These are phyloP conservation scores for Diversispora epigaea DNA, from an alignment of 192 early-diverging fungal genomes.

Conservation along the genomic window DNA sequence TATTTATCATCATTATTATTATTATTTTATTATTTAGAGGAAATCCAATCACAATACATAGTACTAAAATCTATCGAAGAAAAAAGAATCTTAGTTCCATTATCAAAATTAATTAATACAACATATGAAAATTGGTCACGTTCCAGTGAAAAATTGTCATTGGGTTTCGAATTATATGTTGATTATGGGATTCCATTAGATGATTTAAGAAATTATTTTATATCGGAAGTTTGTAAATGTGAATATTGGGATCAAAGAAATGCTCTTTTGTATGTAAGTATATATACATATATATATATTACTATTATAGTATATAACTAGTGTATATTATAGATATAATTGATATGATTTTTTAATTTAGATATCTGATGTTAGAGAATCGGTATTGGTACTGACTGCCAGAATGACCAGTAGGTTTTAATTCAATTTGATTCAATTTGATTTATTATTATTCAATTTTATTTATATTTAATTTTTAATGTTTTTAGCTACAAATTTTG, in stretches of 20 bases:
- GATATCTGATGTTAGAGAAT: no score
- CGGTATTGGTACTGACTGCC: not conserved
- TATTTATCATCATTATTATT: not conserved
- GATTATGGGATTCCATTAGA: conserved; percentile 29
- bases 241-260: conserved; percentile 26
- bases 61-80: conserved; percentile 42
- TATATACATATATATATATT: not conserved
- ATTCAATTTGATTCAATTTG: no score
- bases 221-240: not conserved
- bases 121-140: conserved; percentile 23
- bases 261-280: not conserved
- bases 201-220: conserved; percentile 17
- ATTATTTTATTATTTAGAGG: conserved; percentile 26
- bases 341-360: no score
- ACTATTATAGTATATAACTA: no score
- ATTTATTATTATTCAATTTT: not conserved
- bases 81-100: conserved; percentile 40
- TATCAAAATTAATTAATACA: conserved; percentile 26
- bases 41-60: conserved; percentile 46
- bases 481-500: not conserved
- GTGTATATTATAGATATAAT: no score
- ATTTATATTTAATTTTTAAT: not conserved
- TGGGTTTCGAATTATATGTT: conserved; percentile 15
- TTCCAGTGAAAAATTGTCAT: not conserved
- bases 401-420: not conserved